phyloP scores from a whole-genome alignment of 179 eudicot species.

The Carnegiea gigantea region DNA sequence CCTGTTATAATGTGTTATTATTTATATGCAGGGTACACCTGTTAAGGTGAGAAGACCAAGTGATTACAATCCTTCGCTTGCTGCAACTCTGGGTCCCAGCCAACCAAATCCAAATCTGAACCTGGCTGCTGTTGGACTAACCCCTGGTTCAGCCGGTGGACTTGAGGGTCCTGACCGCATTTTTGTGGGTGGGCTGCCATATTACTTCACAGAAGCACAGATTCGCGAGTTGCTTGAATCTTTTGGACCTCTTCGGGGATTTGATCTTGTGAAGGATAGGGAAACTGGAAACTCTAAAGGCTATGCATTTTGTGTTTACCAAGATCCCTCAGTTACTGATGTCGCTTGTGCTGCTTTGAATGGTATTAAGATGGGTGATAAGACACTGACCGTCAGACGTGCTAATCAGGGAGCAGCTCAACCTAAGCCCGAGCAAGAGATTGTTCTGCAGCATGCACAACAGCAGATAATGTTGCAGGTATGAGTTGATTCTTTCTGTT shows the following conservation, averaged over 20 bases:
- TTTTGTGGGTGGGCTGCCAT: conserved; percentile 56
- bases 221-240: conserved; percentile 52
- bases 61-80: conserved; percentile 57
- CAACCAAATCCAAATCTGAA: conserved; percentile 57
- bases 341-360: conserved; percentile 56
- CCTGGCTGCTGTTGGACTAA: conserved; percentile 52
- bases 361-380: conserved; percentile 61
- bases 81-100: conserved; percentile 58
- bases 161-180: conserved; percentile 61
- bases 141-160: conserved; percentile 53
- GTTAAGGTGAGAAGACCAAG: conserved; percentile 59
- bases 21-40: conserved; percentile 38
- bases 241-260: conserved; percentile 52
- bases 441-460: conserved; percentile 83
- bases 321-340: conserved; percentile 50
- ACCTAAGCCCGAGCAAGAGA: conserved; percentile 98
- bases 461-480: conserved; percentile 98
- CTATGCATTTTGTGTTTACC: conserved; percentile 55
- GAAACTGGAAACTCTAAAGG: conserved; percentile 61
- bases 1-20: not conserved
- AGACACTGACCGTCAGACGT: conserved; percentile 55
- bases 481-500: not conserved
- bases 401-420: conserved; percentile 80
- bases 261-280: conserved; percentile 57
- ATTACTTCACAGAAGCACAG: conserved; percentile 52